These are phyloP conservation scores for Amphichorda felina DNA, from an alignment of 2,329 filamentous ascomycete species.

Conservation along the genomic window DNA sequence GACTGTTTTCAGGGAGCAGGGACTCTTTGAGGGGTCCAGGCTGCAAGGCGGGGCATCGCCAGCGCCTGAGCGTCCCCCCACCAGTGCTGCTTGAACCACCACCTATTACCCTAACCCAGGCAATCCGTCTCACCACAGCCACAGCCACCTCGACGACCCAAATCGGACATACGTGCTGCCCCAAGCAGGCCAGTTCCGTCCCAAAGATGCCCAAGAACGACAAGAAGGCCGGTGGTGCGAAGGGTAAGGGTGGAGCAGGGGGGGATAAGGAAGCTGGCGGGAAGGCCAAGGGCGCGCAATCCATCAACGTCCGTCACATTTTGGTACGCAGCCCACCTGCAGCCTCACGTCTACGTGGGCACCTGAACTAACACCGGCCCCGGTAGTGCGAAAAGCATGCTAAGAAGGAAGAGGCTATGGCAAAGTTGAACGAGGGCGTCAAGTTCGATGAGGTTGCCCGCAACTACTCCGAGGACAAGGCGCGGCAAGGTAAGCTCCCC, in stretches of 20 bases:
- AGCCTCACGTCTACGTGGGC: too few species aligned
- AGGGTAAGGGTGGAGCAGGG: conserved; percentile 14
- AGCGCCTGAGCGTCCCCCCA: too few species aligned
- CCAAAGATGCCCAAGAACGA: conserved; percentile 24
- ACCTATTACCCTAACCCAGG: too few species aligned
- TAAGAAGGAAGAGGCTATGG: conserved; percentile 67
- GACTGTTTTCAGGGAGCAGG: too few species aligned
- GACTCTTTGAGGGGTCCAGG: too few species aligned
- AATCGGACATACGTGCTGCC: not conserved
- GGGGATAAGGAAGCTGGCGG: conserved; percentile 18
- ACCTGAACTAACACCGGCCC: too few species aligned
- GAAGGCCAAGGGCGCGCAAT: conserved; percentile 44
- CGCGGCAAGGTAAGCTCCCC: conserved; percentile 40
- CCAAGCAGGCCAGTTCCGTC: too few species aligned
- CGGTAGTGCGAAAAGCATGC: conserved; percentile 63
- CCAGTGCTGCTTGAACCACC: too few species aligned
- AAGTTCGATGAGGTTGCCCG: conserved; percentile 68
- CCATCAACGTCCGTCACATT: conserved; percentile 66
- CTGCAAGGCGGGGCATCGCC: too few species aligned
- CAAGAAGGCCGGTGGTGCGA: conserved; percentile 21
- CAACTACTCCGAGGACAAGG: conserved; percentile 68
- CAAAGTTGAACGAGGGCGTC: conserved; percentile 51
- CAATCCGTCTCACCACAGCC: too few species aligned
- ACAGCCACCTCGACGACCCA: too few species aligned
- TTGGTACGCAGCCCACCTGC: conserved; percentile 26